Evolutionary conservation across 2,329 filamentous ascomycete genomes (phyloP).

Genomic region (Trichothecium roseum): DNA sequence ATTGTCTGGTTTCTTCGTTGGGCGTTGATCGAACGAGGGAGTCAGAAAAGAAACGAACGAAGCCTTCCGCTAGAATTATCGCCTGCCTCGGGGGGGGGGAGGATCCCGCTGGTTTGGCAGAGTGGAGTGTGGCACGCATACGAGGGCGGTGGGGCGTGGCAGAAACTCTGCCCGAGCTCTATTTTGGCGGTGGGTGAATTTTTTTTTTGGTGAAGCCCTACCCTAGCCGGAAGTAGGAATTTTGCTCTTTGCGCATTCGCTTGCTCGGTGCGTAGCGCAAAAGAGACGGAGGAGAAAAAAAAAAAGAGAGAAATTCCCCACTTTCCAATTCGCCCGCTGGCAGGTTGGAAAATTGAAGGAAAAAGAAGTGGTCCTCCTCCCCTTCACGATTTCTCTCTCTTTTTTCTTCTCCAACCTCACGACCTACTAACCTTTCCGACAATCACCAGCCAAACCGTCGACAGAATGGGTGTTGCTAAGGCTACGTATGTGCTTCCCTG

Average conservation of each 20-base stretch:
- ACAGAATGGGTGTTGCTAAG: conserved; percentile 25
- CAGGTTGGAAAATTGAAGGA: neutral
- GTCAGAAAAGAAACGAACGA: neutral
- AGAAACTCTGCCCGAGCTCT: conserved; percentile 14
- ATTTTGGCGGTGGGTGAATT: conserved; percentile 5
- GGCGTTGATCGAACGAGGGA: conserved; percentile 8
- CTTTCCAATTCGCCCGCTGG: neutral
- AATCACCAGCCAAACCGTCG: conserved; percentile 23
- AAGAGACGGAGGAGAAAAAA: conserved; percentile 10
- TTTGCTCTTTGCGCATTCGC: conserved; percentile 6
- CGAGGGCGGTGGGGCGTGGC: conserved; percentile 25
- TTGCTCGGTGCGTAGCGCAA: conserved; percentile 5
- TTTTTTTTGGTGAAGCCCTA: conserved; percentile 19
- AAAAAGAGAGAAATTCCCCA: neutral
- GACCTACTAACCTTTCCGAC: conserved; percentile 23
- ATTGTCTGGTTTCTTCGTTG: conserved; percentile 6
- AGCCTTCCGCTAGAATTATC: conserved; percentile 9
- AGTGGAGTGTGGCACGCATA: conserved; percentile 12
- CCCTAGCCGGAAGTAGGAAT: conserved; percentile 15
- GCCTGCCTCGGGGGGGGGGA: too few species aligned
- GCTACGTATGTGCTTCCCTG: conserved; percentile 42
- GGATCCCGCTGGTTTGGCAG: conserved; percentile 12
- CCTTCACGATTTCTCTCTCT: conserved; percentile 1
- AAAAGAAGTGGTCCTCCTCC: conserved; percentile 1
- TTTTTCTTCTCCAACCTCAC: conserved; percentile 4